Evolutionary conservation across 2,329 filamentous ascomycete genomes (phyloP), one percentile per base, ranked within the genome.

Genomic region (Arthrobotrys megalospora): DNA sequence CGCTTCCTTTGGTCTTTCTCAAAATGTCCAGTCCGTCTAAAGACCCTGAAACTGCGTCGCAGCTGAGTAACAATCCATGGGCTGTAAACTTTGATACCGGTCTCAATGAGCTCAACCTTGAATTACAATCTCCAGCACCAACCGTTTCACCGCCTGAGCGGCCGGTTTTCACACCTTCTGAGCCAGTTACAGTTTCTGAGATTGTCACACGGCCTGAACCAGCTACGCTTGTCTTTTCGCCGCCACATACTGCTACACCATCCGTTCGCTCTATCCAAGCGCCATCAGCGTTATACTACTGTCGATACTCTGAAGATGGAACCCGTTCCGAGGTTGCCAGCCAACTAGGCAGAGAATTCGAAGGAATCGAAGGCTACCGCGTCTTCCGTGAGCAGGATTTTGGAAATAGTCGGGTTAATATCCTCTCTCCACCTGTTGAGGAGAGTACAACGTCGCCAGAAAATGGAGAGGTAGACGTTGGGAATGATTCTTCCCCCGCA

Each of bases 331-430:
- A 55, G 0, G 12, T n/a, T 11, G 10, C 24, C 7, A 66, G 69
- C 48, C 48, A 53, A 6, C 12, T 34, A 19, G 7, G 53, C 8
- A 24, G 16, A 24, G 53, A 41, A 8, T 11, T 8, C 6, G 28
- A 55, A 10, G 21, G 19, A 7, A 66, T 41, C 6, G 34, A 19
- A 6, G 60, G 50, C 3, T 53, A 43, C 38, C 66, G 43, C 12
- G 62, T 72, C 7, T 71, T 78, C 24, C 48, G 67, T 7, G 66
- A 65, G 21, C 34, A 53, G 16, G 75, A 71, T 45, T 8, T 58
- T 3, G 50, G 55, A 1, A 64, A 55, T 19, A 38, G n/a, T 16
- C 19, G n/a, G 2, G 19, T 47, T 4, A 24, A 62, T n/a, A 24
- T 43, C 3, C 34, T 41, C 7, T 60, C 53, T 14, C 53, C 53